Percentiles rank a stretch among this genome's conserved stretches.
These are phyloP conservation scores for Hemisphaericaspora nanyangensis DNA, from an alignment of 805 yeast genomes.

Conservation along the genomic window DNA sequence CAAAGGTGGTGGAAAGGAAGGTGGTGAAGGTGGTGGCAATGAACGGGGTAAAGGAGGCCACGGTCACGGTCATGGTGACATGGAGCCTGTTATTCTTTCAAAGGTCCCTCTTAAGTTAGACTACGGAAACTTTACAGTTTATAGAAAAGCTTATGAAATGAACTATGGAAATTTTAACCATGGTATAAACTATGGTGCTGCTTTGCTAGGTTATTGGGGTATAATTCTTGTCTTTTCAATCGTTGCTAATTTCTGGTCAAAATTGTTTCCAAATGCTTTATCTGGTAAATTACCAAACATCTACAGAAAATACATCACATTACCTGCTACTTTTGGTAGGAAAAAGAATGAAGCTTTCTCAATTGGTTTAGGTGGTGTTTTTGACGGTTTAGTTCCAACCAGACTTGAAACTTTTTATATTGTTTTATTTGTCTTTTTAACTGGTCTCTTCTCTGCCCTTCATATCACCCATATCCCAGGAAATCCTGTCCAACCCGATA, in stretches of 20 bases:
- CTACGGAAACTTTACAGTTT: constrained; percentile 30
- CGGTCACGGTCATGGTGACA: not conserved
- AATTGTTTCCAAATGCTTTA: constrained; percentile 35
- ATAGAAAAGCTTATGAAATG: constrained; percentile 23
- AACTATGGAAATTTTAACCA: constrained; percentile 30
- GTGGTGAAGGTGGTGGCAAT: constrained; percentile 3
- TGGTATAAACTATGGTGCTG: constrained; percentile 38
- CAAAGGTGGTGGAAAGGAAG: constrained; percentile 2
- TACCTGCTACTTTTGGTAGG: constrained; percentile 25
- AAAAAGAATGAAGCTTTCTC: constrained; percentile 11
- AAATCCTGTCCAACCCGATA: constrained; percentile 14
- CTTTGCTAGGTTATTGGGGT: constrained; percentile 48
- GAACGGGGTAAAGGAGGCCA: not conserved
- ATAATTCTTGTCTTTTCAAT: constrained; percentile 39
- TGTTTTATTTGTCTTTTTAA: constrained; percentile 32
- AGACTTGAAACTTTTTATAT: constrained; percentile 48
- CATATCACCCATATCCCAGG: constrained; percentile 21
- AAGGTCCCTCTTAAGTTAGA: constrained; percentile 34
- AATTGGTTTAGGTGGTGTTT: constrained; percentile 10
- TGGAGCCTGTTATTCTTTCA: not conserved
- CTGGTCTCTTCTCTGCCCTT: constrained; percentile 24
- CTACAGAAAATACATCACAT: constrained; percentile 21
- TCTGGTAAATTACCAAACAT: constrained; percentile 24
- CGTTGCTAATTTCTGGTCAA: constrained; percentile 37
- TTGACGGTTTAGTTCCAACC: constrained; percentile 42